Conservation (phyloP, 352 stramenopile species). For the Phytopythium chamaehyphon region DNA sequence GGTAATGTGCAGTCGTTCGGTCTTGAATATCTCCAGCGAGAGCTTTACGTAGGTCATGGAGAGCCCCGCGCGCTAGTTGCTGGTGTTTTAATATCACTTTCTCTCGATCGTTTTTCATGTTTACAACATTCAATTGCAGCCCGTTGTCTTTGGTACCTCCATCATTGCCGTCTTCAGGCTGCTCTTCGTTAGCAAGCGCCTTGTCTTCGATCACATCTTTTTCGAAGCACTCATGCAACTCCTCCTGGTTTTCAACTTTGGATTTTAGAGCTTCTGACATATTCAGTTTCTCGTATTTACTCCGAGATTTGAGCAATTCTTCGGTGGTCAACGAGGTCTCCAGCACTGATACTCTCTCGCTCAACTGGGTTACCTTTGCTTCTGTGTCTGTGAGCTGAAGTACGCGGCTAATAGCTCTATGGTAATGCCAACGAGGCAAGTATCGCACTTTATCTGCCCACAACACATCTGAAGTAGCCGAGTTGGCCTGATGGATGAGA, state of each 20-base stretch:
- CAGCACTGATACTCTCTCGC: neutral
- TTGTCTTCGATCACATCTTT: neutral
- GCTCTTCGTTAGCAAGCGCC: neutral
- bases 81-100: slow-evolving; percentile 11
- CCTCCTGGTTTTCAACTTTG: neutral
- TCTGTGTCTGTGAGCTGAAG: slow-evolving; percentile 22
- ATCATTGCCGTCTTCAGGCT: neutral
- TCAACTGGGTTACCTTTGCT: neutral
- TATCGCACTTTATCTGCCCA: slow-evolving; percentile 17
- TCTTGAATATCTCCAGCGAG: slow-evolving; percentile 17
- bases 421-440: slow-evolving; percentile 24
- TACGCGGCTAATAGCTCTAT: slow-evolving; percentile 41
- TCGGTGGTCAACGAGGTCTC: neutral
- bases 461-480: slow-evolving; percentile 1
- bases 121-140: slow-evolving; percentile 3
- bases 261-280: neutral
- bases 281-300: neutral
- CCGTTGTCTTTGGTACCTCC: neutral
- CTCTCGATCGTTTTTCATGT: slow-evolving; percentile 4
- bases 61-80: slow-evolving; percentile 9
- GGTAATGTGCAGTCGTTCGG: slow-evolving; percentile 25
- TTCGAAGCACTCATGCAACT: neutral
- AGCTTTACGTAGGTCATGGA: slow-evolving; percentile 30
- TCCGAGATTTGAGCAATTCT: neutral
- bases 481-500: slow-evolving; percentile 11